Evolutionary conservation across 352 stramenopile genomes (phyloP).

Genomic region (Phytophthora capsici): DNA sequence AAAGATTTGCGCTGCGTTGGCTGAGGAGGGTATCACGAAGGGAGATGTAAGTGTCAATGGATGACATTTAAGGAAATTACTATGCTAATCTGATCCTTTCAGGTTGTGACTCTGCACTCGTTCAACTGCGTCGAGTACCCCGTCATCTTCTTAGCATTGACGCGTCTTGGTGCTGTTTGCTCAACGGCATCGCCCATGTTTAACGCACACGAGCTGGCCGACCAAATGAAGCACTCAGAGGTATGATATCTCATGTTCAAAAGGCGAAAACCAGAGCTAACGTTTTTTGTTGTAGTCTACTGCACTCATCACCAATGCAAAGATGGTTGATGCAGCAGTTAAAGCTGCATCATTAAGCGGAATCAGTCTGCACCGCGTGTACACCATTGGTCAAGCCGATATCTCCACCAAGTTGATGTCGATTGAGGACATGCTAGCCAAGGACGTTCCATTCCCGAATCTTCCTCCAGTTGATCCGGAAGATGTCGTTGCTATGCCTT

Average conservation of each 20-base stretch:
- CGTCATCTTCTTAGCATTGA: conserved; percentile 58
- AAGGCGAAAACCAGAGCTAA: background rate
- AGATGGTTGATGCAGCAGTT: conserved; percentile 32
- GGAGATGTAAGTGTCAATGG: conserved; percentile 46
- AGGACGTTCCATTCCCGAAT: conserved; percentile 35
- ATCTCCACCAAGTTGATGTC: conserved; percentile 18
- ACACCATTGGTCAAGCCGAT: conserved; percentile 35
- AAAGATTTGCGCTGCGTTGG: conserved; percentile 45
- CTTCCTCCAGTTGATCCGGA: conserved; percentile 26
- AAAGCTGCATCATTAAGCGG: conserved; percentile 32
- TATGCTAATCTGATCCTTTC: conserved; percentile 6
- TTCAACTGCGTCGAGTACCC: conserved; percentile 71
- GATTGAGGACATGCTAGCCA: conserved; percentile 41
- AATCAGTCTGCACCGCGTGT: conserved; percentile 27
- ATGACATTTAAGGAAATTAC: background rate
- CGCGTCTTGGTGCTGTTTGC: conserved; percentile 48
- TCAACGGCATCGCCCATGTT: conserved; percentile 53
- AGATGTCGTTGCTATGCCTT: conserved; percentile 71
- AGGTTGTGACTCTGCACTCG: conserved; percentile 54
- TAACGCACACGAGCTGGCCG: conserved; percentile 38
- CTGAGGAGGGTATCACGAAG: conserved; percentile 45
- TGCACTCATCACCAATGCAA: conserved; percentile 43
- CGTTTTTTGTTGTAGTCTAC: conserved; percentile 13
- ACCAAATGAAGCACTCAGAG: conserved; percentile 46
- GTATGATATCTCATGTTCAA: conserved; percentile 17